Evolutionary conservation across 148 eudicot species (phyloP), one percentile per base, ranked within the genome.

Genomic region (Diospyros kaki): DNA sequence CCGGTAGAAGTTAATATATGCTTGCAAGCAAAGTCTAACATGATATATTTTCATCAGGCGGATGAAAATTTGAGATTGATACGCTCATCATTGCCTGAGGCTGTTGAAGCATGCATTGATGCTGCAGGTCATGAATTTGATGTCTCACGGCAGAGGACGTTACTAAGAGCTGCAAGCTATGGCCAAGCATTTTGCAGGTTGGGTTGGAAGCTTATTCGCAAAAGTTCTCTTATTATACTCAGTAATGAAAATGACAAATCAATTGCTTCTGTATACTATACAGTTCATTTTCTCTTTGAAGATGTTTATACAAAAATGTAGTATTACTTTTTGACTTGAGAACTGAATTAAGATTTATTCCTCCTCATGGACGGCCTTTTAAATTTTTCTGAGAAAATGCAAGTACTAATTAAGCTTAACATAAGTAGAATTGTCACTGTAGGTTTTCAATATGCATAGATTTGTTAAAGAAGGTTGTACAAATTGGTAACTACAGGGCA

Each of bases 111-210:
- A 68, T 95, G 99, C 79, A 78, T 95, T 81, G 99, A 95, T 86
- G 99, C 98, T 82, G 99, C 99, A 38, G 94, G 99, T 69, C 90
- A 93, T 90, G 99, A 95, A 77, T 95, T 93, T 81, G 93, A 93
- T 72, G 76, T 83, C 83, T 83, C 91, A 50, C 97, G 87, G 66
- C 99, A 95, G 56, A 75, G 81, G 71, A 88, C 93, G 28, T 85
- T 95, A 61, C 78, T 95, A 72, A 89, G 98, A 87, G 96, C 98
- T 81, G 97, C 96, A 56, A 95, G 99, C 88, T 95, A 95, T 77
- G 99, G 99, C 72, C 97, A 93, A 85, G 94, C 98, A 28, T 95
- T 95, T 84, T 93, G 93, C 89, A 88, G 98, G 99, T 95, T 75
- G 77, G 95, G 81, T 71, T 76, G 54, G 38, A 77, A 46, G 63